Evolutionary conservation across 2,329 filamentous ascomycete genomes (phyloP), one percentile per base, ranked within the genome.

Genomic region (Claviceps humidiphila): DNA sequence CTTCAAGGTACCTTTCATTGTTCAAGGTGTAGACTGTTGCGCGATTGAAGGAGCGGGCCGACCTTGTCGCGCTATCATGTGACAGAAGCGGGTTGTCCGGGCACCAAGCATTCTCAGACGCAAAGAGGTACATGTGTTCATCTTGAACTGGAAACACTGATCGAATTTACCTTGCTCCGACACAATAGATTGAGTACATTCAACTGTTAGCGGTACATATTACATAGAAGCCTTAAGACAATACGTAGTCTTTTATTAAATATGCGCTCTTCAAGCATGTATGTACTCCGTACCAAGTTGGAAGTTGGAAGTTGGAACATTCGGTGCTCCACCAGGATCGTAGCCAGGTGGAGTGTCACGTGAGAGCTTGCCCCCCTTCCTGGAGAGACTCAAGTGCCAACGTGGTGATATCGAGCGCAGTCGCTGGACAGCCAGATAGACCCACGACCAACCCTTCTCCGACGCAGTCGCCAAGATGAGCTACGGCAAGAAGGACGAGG

Each of bases 401-500:
- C 66, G 66, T 70, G 67, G 66, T 69, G 67, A 65, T 67, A 51
- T 62, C 56, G 53, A 53, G 57, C 52, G 59, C 57, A 55, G 58
- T 57, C 58, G 61, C 58, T 58, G 61, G 60, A 57, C 13, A 64
- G 62, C 59, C 61, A 62, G 61, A 62, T 63, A 60, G 61, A 64
- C 50, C 62, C 59, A 61, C 59, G 61, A 64, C 61, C 59, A 60
- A 58, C 59, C 58, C 60, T 58, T 57, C 53, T 51, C 43, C 60
- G 58, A 63, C 60, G 62, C 61, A 63, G 61, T 62, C 64, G 71
- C 73, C 74, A 82, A 61, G 66, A 95, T 95, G 90, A 93, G 86
- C 74, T 95, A 93, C 81, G 85, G 91, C 77, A 98, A 98, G 77
- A 97, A 95, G 78, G 91, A 98, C 72, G 93, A 97, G 79, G 93